Conservation (phyloP, 495 filamentous ascomycete species). For the Aspergillus mulundensis region DNA sequence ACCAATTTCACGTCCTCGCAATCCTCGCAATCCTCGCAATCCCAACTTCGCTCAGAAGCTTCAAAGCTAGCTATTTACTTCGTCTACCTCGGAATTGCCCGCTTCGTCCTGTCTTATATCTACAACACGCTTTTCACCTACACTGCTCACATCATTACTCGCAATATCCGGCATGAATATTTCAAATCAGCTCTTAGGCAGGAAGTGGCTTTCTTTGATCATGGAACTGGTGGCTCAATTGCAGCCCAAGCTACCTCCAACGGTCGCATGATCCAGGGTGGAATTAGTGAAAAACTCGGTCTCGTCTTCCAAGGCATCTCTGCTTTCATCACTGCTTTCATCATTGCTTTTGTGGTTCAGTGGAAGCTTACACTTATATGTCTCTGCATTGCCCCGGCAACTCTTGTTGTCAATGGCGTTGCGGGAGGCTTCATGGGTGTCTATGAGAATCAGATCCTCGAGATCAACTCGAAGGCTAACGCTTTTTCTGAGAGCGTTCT, state of each 20-base stretch:
- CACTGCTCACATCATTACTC: neutral
- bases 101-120: neutral
- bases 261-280: conserved; percentile 83
- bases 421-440: no score
- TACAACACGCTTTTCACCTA: conserved; percentile 4
- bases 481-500: conserved; percentile 92
- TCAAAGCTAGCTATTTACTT: neutral
- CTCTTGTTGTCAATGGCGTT: no score
- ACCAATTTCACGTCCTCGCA: neutral
- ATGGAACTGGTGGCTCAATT: conserved; percentile 84
- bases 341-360: no score
- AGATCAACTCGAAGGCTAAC: conserved; percentile 78
- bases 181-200: conserved; percentile 67
- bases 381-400: no score
- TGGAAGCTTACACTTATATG: conserved; percentile 84
- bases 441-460: conserved; percentile 69
- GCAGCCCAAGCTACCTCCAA: conserved; percentile 89
- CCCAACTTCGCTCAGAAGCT: no score
- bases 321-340: conserved; percentile 80
- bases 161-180: neutral
- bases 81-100: conserved; percentile 2
- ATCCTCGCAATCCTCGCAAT: no score
- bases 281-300: conserved; percentile 80
- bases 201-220: conserved; percentile 91
- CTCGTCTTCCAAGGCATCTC: conserved; percentile 71